Percentiles rank a stretch among this genome's conserved stretches.
Evolutionary conservation across 2,329 filamentous ascomycete genomes (phyloP).

Genomic region (Sporothrix inflata): DNA sequence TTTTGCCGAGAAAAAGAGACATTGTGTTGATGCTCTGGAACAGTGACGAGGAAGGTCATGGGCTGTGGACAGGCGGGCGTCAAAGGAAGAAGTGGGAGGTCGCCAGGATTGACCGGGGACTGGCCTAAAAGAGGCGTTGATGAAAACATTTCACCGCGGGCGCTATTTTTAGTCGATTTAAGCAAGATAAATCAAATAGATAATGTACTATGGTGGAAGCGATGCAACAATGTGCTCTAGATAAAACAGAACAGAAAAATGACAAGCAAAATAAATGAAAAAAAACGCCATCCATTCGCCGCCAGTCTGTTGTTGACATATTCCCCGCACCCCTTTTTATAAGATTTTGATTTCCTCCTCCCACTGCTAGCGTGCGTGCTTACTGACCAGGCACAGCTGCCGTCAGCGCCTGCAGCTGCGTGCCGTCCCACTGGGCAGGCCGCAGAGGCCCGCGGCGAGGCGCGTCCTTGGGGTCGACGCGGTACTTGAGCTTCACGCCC

Average conservation of each 20-base stretch:
- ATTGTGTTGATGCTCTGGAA: background rate
- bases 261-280: background rate
- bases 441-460: conserved; percentile 57
- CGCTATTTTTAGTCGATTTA: background rate
- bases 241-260: background rate
- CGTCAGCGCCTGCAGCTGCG: conserved; percentile 21
- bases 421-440: conserved; percentile 38
- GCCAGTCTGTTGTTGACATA: conserved; percentile 14
- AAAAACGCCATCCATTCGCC: conserved; percentile 24
- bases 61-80: background rate
- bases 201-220: background rate
- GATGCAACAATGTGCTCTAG: conserved; percentile 1
- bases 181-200: background rate
- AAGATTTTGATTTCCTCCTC: background rate
- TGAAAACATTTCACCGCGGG: background rate
- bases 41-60: background rate
- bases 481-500: conserved; percentile 92
- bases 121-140: background rate
- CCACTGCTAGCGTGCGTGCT: background rate
- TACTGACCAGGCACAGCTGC: conserved; percentile 10
- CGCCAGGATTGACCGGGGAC: background rate
- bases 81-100: background rate
- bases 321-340: background rate
- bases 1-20: conserved; percentile 15
- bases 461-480: conserved; percentile 66